Conservation (phyloP, 192 early-diverging fungal species). For the Coemansia brasiliensis region DNA sequence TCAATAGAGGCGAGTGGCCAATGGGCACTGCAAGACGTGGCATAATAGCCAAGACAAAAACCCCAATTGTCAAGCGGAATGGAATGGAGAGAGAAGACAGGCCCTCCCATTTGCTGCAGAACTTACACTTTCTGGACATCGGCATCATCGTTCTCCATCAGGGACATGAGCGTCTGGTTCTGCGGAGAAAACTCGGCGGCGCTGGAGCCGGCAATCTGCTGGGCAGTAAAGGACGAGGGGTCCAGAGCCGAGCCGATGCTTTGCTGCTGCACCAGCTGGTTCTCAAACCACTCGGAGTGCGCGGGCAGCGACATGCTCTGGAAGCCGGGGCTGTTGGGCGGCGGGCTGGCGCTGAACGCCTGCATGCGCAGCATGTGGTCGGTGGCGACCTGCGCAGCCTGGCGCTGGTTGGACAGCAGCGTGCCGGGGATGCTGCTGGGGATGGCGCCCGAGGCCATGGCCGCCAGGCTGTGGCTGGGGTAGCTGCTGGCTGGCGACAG, state of each 20-base stretch:
- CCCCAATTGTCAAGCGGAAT: not conserved
- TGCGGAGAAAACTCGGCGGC: slow-evolving; percentile 47
- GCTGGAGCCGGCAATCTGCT: slow-evolving; percentile 32
- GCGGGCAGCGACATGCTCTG: slow-evolving; percentile 64
- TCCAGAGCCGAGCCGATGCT: slow-evolving; percentile 58
- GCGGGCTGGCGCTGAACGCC: slow-evolving; percentile 38
- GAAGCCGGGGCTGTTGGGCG: slow-evolving; percentile 41
- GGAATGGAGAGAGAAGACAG: not conserved
- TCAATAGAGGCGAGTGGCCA: not conserved
- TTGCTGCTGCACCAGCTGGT: slow-evolving; percentile 56
- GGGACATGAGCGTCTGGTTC: slow-evolving; percentile 51
- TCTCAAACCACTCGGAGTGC: slow-evolving; percentile 56
- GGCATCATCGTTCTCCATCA: slow-evolving; percentile 44
- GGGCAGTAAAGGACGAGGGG: slow-evolving; percentile 45
- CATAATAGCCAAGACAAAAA: slow-evolving; percentile 4
- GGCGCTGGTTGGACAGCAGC: slow-evolving; percentile 31
- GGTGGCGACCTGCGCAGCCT: slow-evolving; percentile 15
- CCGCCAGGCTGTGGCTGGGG: slow-evolving; percentile 34
- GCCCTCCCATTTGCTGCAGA: no score
- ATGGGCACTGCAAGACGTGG: slow-evolving; percentile 2
- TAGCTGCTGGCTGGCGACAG: slow-evolving; percentile 45
- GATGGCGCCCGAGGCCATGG: slow-evolving; percentile 39
- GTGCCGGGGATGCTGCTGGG: slow-evolving; percentile 51
- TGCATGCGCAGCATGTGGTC: slow-evolving; percentile 47
- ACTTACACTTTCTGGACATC: slow-evolving; percentile 49